Percentiles rank a stretch among this genome's conserved stretches.
These are phyloP conservation scores for Penicillium sp. DNA, from an alignment of 2,329 filamentous ascomycete species.

Conservation along the genomic window DNA sequence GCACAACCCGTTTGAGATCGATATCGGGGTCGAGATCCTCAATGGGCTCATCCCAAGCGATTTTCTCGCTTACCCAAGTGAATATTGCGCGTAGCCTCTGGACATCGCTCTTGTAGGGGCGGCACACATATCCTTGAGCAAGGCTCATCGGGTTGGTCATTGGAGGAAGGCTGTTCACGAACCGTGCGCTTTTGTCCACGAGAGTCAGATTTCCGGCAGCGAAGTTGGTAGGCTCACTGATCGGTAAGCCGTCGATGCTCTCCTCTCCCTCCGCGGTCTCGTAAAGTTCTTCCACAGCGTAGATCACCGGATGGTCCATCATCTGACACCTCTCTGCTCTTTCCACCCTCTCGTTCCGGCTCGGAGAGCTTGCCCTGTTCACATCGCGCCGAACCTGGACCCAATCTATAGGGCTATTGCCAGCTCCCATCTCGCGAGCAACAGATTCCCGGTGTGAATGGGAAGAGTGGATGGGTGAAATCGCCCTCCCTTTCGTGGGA, in stretches of 20 bases:
- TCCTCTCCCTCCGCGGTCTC: constrained; percentile 89
- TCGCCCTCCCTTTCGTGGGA: constrained; percentile 56
- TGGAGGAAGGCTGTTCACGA: constrained; percentile 80
- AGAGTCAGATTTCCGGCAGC: constrained; percentile 77
- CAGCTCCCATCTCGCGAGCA: constrained; percentile 73
- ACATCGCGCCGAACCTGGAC: constrained; percentile 97
- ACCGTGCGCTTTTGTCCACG: constrained; percentile 95
- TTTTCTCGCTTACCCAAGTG: constrained; percentile 94
- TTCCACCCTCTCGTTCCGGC: constrained; percentile 83
- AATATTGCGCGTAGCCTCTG: constrained; percentile 94
- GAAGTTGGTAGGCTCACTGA: constrained; percentile 83
- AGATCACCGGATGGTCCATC: constrained; percentile 87
- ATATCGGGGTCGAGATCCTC: constrained; percentile 78
- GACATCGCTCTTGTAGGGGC: constrained; percentile 91
- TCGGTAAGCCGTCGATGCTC: constrained; percentile 79
- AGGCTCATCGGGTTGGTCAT: constrained; percentile 81
- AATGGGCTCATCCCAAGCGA: constrained; percentile 93
- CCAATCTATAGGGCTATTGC: constrained; percentile 72
- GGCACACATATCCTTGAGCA: constrained; percentile 89
- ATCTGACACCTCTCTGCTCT: constrained; percentile 89
- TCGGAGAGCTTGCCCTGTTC: constrained; percentile 91
- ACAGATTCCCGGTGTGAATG: constrained; percentile 55
- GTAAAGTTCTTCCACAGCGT: constrained; percentile 86
- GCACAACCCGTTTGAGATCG: constrained; percentile 82
- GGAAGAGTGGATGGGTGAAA: constrained; percentile 45